Conservation (phyloP, 441 rosid species). For the Pelargonium cotyledonis region DNA sequence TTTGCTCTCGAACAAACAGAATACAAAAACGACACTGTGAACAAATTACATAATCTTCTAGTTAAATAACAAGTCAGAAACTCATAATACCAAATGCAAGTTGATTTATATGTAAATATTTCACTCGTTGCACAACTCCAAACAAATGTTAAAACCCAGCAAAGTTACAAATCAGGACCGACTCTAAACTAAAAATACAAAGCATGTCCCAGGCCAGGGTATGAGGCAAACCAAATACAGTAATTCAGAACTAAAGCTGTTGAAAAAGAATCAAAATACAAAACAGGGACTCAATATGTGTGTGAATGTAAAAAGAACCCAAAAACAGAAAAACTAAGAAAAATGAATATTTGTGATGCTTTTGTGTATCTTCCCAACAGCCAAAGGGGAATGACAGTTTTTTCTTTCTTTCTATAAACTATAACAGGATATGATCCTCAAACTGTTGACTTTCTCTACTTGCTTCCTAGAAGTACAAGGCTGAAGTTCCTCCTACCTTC, state of each 20-base stretch:
- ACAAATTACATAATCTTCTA: too few relatives aligned
- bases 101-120: background rate
- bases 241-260: background rate
- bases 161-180: conserved; percentile 1
- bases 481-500: background rate
- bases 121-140: background rate
- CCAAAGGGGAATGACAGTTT: too few relatives aligned
- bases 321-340: background rate
- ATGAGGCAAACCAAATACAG: background rate
- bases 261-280: background rate
- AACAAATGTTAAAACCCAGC: background rate
- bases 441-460: background rate
- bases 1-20: too few relatives aligned
- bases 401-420: background rate
- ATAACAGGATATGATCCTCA: conserved; percentile 1
- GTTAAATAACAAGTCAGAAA: too few relatives aligned
- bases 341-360: background rate
- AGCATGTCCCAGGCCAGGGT: background rate
- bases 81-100: background rate
- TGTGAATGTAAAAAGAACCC: too few relatives aligned
- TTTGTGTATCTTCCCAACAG: background rate
- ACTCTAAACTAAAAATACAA: background rate
- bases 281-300: background rate
- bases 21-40: too few relatives aligned
- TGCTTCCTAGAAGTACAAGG: conserved; percentile 3